phyloP scores from a whole-genome alignment of 2,329 filamentous ascomycete species.

The Alternaria novae-zelandiae region DNA sequence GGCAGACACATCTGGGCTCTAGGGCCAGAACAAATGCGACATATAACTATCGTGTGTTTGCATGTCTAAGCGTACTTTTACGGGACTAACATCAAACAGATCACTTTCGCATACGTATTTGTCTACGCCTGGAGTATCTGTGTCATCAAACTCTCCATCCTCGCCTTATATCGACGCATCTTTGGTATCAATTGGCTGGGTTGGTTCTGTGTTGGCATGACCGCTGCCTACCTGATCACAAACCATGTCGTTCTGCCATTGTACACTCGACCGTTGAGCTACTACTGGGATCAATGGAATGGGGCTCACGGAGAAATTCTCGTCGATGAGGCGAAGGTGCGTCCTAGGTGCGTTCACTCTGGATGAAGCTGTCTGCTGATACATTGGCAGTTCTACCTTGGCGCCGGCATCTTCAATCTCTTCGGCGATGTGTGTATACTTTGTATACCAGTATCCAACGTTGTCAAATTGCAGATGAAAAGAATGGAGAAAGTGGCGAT shows the following conservation, averaged over 20 bases:
- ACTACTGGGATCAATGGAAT: not conserved
- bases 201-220: not conserved
- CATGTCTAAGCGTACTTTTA: not conserved
- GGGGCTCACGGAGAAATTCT: not conserved
- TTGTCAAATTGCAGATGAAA: constrained; percentile 19
- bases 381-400: not conserved
- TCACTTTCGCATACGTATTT: not conserved
- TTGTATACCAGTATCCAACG: constrained; percentile 7
- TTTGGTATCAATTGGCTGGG: not conserved
- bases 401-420: not conserved
- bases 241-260: not conserved
- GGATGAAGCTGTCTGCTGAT: not conserved
- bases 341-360: not conserved
- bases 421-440: constrained; percentile 4
- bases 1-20: not conserved
- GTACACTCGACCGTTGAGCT: not conserved
- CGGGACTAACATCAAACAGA: not conserved
- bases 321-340: not conserved
- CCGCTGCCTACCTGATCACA: not conserved
- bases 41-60: not conserved
- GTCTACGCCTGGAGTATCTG: not conserved
- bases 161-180: not conserved
- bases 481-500: constrained; percentile 31
- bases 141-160: not conserved
- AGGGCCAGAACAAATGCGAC: not conserved